Base-by-base conservation (phyloP, 2,329 filamentous ascomycete genomes). In the Colletotrichum coccodes region DNA sequence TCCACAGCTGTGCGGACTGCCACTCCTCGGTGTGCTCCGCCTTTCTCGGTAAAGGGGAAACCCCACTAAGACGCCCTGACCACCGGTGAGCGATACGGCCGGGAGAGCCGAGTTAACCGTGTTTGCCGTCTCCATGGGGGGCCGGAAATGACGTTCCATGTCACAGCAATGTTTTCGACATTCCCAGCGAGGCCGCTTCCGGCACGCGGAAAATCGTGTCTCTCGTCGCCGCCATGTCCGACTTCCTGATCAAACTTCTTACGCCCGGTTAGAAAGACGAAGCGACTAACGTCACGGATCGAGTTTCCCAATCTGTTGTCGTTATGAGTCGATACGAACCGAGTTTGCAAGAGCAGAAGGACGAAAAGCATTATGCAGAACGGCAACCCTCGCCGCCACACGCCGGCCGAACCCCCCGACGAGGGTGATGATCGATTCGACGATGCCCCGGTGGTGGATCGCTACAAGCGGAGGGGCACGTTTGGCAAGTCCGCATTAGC, bases 21-120 rank as follows among this genome's bases (percentile, higher is more conserved):
- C 61, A 68, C 53, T 30, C 46, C 47, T 49, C 54, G 60, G 54
- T 65, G 47, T 60, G 34, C 66, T 56, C 61, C 56, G 56, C 54
- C 34, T 60, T 60, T 50, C 7, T 69, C 66, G 66, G 66, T 66
- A 42, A 63, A n/a, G 34, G n/a, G 0, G 14, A 32, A 12, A 14
- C 42, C 38, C 50, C 60, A 32, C 50, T n/a, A 11, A 11, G 38
- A 50, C 46, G 47, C 62, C 21, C 23, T 36, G 62, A 38, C 46
- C 54, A 4, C 6, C 36, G 9, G 16, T 36, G 54, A 38, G 32
- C 1, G 26, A n/a, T 44, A 28, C 18, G 18, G n/a, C 34, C 34
- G 34, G 34, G 54, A 21, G 16, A 30, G 6, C 53, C n/a, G 54
- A 34, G 54, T 11, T 23, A 46, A n/a, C 56, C 56, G 56, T 32